A percentile compares a stretch with the other conserved stretches of the same genome.
Evolutionary conservation across 441 rosid genomes (phyloP).

Genomic region (Adansonia grandidieri): DNA sequence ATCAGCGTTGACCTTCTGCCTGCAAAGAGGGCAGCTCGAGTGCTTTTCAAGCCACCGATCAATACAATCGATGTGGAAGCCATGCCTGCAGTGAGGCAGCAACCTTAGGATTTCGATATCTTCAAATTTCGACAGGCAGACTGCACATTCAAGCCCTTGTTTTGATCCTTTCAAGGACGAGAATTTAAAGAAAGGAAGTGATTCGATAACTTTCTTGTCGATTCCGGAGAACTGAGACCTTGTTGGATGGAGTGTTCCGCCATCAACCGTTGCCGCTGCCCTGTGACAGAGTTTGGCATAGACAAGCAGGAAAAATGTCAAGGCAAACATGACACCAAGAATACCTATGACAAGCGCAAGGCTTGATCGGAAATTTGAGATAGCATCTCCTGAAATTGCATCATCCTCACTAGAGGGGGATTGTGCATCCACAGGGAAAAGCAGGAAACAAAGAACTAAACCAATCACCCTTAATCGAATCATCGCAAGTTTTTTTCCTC

Average conservation of each 20-base stretch:
- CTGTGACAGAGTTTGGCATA: slow-evolving; percentile 77
- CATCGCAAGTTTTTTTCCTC: slow-evolving; percentile 36
- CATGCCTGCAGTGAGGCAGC: slow-evolving; percentile 67
- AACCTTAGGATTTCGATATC: slow-evolving; percentile 56
- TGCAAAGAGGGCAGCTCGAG: slow-evolving; percentile 22
- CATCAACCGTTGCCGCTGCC: slow-evolving; percentile 21
- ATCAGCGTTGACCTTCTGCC: slow-evolving; percentile 55
- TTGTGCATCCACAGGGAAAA: slow-evolving; percentile 50
- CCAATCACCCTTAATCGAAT: slow-evolving; percentile 29
- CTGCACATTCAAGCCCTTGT: slow-evolving; percentile 68
- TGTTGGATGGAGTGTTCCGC: slow-evolving; percentile 30
- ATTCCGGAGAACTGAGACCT: slow-evolving; percentile 68
- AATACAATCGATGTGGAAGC: slow-evolving; percentile 64
- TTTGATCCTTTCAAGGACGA: slow-evolving; percentile 60
- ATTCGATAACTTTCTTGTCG: slow-evolving; percentile 59
- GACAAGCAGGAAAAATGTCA: slow-evolving; percentile 61
- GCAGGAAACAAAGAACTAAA: slow-evolving; percentile 17
- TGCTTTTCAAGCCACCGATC: slow-evolving; percentile 71
- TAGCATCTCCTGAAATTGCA: slow-evolving; percentile 34
- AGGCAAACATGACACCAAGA: slow-evolving; percentile 61
- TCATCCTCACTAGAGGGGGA: slow-evolving; percentile 12
- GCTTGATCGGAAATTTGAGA: slow-evolving; percentile 64
- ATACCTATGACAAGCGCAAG: slow-evolving; percentile 77
- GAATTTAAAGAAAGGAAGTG: slow-evolving; percentile 71
- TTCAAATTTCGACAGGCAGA: slow-evolving; percentile 68